A percentile compares a stretch with the other conserved stretches of the same genome.
Evolutionary conservation across 2,329 filamentous ascomycete species (phyloP).

Genomic region (Geosmithia flava): DNA sequence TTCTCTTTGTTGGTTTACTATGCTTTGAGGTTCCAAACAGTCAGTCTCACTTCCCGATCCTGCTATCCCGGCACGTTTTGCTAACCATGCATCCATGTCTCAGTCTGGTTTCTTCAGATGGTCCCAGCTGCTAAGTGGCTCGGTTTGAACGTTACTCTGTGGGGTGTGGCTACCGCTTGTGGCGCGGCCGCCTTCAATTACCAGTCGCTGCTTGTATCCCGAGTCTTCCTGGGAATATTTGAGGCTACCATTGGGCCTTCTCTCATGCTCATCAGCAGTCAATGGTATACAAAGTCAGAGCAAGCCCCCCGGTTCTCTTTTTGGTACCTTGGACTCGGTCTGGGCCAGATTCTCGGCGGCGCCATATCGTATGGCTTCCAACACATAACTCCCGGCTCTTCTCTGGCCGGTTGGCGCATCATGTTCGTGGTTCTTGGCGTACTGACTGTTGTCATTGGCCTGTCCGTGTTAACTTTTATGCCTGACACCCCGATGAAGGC

Average conservation of each 20-base stretch:
- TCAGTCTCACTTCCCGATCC: slow-evolving; percentile 12
- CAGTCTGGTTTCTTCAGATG: slow-evolving; percentile 45
- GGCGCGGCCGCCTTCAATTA: slow-evolving; percentile 42
- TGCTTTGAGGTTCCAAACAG: slow-evolving; percentile 48
- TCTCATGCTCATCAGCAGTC: slow-evolving; percentile 46
- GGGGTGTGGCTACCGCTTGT: slow-evolving; percentile 43
- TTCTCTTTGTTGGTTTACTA: slow-evolving; percentile 49
- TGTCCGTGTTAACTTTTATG: slow-evolving; percentile 18
- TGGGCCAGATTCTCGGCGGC: slow-evolving; percentile 50
- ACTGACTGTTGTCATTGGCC: slow-evolving; percentile 20
- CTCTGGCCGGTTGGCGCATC: slow-evolving; percentile 54
- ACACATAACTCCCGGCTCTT: slow-evolving; percentile 35
- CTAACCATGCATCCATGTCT: background rate
- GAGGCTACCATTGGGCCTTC: slow-evolving; percentile 48
- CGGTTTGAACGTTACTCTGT: slow-evolving; percentile 42
- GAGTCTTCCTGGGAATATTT: slow-evolving; percentile 48
- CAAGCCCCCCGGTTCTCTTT: slow-evolving; percentile 46
- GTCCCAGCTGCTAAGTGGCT: slow-evolving; percentile 50
- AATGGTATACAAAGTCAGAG: slow-evolving; percentile 51
- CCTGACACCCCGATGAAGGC: slow-evolving; percentile 34
- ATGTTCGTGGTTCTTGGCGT: slow-evolving; percentile 58
- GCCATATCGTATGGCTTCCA: slow-evolving; percentile 52
- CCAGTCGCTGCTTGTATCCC: slow-evolving; percentile 36
- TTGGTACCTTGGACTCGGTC: slow-evolving; percentile 48
- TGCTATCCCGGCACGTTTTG: background rate